A percentile compares a stretch with the other conserved stretches of the same genome.
phyloP scores from a whole-genome alignment of 2,329 filamentous ascomycete species.

The Pseudogymnoascus sp. region DNA sequence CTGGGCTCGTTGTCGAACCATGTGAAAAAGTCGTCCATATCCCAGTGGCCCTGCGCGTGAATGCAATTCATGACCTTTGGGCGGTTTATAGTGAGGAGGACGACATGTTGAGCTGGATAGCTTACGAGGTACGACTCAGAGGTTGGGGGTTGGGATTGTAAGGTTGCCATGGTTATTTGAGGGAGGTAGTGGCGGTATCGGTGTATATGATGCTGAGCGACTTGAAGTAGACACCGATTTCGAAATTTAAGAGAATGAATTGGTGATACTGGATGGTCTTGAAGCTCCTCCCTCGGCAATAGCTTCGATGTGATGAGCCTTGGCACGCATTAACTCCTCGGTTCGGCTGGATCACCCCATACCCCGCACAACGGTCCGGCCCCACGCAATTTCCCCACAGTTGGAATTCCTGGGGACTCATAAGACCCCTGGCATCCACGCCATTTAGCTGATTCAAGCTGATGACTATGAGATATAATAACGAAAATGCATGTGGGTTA shows the following conservation, averaged over 20 bases:
- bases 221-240: neutral
- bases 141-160: slow-evolving; percentile 15
- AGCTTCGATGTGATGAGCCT: neutral
- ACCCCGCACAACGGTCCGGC: neutral
- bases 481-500: neutral
- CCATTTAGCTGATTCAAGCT: neutral
- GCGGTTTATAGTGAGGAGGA: slow-evolving; percentile 55
- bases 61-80: slow-evolving; percentile 42
- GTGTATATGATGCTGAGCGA: neutral
- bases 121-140: slow-evolving; percentile 18
- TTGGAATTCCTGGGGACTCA: neutral
- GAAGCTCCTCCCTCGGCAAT: slow-evolving; percentile 1
- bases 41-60: slow-evolving; percentile 28
- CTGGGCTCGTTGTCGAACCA: slow-evolving; percentile 56
- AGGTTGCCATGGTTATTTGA: slow-evolving; percentile 14
- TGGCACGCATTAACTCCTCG: slow-evolving; percentile 2
- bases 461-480: neutral
- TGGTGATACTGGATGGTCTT: neutral
- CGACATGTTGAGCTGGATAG: slow-evolving; percentile 46
- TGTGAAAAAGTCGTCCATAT: slow-evolving; percentile 40
- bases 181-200: neutral
- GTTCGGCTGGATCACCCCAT: slow-evolving; percentile 1
- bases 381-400: slow-evolving; percentile 6
- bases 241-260: neutral
- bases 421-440: neutral